Evolutionary conservation across 2,329 filamentous ascomycete species (phyloP).

Genomic region (Leptographium galeiforme): DNA sequence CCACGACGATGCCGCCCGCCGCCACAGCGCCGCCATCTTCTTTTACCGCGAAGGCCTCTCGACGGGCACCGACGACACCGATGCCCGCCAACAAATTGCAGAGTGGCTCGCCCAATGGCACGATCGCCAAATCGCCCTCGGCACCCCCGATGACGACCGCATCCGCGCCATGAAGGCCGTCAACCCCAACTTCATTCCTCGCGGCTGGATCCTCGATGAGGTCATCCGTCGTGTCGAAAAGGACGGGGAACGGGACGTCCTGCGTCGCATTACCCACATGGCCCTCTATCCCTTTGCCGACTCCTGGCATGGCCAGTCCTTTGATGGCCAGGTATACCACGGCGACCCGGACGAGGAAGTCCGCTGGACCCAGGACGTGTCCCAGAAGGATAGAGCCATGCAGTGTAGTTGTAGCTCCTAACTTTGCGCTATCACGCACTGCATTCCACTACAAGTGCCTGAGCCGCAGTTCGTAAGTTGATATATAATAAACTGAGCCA

Average conservation of each 20-base stretch:
- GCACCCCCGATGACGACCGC: slow-evolving; percentile 53
- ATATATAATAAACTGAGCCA: neutral
- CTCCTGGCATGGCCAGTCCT: slow-evolving; percentile 43
- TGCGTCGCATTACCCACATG: slow-evolving; percentile 71
- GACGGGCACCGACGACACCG: slow-evolving; percentile 26
- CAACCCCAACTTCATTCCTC: slow-evolving; percentile 87
- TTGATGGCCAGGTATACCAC: slow-evolving; percentile 34
- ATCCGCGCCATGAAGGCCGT: slow-evolving; percentile 64
- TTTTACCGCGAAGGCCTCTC: slow-evolving; percentile 65
- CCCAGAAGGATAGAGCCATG: slow-evolving; percentile 61
- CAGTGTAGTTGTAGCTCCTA: slow-evolving; percentile 94
- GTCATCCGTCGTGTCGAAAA: slow-evolving; percentile 81
- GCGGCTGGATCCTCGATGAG: slow-evolving; percentile 88
- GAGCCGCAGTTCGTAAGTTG: neutral
- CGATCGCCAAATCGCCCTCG: slow-evolving; percentile 52
- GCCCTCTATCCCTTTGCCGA: slow-evolving; percentile 75
- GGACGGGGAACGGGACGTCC: slow-evolving; percentile 63
- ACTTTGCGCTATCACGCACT: neutral
- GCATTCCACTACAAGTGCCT: no score
- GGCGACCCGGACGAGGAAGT: slow-evolving; percentile 61
- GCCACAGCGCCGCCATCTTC: slow-evolving; percentile 56
- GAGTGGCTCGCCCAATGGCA: slow-evolving; percentile 77
- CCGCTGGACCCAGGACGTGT: slow-evolving; percentile 76
- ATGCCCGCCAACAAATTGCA: slow-evolving; percentile 52
- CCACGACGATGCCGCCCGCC: slow-evolving; percentile 48